These are phyloP conservation scores for Jatropha podagrica DNA, from an alignment of 441 rosid species.

Conservation along the genomic window DNA sequence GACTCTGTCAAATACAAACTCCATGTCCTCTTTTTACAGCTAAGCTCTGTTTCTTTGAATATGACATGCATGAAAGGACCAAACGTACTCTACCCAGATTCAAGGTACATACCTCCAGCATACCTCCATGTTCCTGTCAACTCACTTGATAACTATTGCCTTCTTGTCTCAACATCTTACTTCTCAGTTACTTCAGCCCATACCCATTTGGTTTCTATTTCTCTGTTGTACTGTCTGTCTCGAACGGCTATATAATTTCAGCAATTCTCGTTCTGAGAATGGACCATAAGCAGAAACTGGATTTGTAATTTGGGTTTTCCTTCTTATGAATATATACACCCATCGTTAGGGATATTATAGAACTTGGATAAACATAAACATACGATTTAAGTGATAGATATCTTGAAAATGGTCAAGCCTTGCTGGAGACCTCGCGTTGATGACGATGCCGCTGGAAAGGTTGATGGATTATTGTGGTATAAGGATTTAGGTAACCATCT, in stretches of 20 bases:
- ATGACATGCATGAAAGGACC: slow-evolving; percentile 38
- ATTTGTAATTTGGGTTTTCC: slow-evolving; percentile 15
- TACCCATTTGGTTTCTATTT: slow-evolving; percentile 46
- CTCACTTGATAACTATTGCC: slow-evolving; percentile 45
- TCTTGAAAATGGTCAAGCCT: slow-evolving; percentile 52
- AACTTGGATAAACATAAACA: too few relatives aligned
- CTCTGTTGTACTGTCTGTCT: slow-evolving; percentile 28
- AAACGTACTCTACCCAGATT: slow-evolving; percentile 41
- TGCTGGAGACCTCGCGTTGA: slow-evolving; percentile 58
- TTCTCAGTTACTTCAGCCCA: slow-evolving; percentile 58
- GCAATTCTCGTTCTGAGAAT: slow-evolving; percentile 22
- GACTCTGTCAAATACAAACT: slow-evolving; percentile 34
- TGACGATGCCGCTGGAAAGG: slow-evolving; percentile 38
- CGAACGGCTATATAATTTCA: slow-evolving; percentile 35
- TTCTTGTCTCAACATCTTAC: slow-evolving; percentile 49
- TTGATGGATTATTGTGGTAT: slow-evolving; percentile 68
- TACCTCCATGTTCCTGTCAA: slow-evolving; percentile 50
- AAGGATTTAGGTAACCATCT: slow-evolving; percentile 66
- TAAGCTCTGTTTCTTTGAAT: slow-evolving; percentile 39
- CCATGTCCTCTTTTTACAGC: slow-evolving; percentile 48
- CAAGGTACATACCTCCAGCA: slow-evolving; percentile 53
- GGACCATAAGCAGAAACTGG: slow-evolving; percentile 19
- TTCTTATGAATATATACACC: slow-evolving; percentile 17
- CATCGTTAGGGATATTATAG: too few relatives aligned
- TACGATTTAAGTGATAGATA: background rate